These are phyloP conservation scores for Tilletiaria anomala DNA, from an alignment of 1,284 basidiomycete genomes.

Conservation along the genomic window DNA sequence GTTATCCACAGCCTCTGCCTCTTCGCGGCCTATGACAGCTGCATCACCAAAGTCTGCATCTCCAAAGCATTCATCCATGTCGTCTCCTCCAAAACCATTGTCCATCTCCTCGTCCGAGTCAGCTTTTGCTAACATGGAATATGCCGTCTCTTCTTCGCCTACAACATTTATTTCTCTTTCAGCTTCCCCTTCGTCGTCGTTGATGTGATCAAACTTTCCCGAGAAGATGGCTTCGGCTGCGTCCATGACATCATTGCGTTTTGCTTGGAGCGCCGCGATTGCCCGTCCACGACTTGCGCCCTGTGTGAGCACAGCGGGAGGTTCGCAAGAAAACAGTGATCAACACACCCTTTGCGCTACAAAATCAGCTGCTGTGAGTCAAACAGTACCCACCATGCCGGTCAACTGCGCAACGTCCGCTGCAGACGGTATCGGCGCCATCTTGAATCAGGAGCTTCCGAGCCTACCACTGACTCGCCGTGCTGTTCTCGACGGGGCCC, in stretches of 20 bases:
- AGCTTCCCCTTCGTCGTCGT: neutral
- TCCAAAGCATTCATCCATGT: neutral
- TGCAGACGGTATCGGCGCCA: neutral
- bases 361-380: neutral
- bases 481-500: too few relatives aligned
- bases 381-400: neutral
- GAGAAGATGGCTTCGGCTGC: constrained; percentile 1
- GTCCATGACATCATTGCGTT: neutral
- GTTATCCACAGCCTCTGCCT: neutral
- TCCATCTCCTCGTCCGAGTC: too few relatives aligned
- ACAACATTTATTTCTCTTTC: neutral
- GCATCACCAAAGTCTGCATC: neutral
- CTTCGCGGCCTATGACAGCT: neutral
- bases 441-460: too few relatives aligned
- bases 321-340: neutral
- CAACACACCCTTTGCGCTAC: neutral
- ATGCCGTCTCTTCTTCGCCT: neutral
- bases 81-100: neutral
- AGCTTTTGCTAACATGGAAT: too few relatives aligned
- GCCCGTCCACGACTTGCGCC: neutral
- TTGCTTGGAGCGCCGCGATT: neutral
- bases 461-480: too few relatives aligned
- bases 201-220: neutral
- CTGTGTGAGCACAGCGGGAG: neutral
- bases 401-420: neutral